phyloP scores from a whole-genome alignment of 140 eudicot genomes.

The Flaveria floridana region DNA sequence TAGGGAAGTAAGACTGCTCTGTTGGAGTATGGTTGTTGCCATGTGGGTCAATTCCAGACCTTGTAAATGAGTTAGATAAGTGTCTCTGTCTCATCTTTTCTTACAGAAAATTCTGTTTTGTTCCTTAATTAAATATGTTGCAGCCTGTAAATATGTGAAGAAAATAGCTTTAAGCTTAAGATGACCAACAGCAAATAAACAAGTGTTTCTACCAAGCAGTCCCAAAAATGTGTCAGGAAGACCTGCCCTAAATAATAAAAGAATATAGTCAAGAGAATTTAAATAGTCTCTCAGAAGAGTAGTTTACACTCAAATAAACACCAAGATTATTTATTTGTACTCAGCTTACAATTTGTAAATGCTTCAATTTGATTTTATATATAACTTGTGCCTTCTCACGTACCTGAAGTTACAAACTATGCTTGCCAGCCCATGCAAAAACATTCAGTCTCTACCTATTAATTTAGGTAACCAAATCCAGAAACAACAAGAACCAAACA shows the following conservation, averaged over 20 bases:
- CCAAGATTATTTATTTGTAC: background rate
- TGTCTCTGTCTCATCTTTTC: conserved; percentile 48
- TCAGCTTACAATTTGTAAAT: background rate
- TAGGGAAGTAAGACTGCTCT: conserved; percentile 41
- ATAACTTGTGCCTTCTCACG: conserved; percentile 6
- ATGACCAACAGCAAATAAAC: conserved; percentile 11
- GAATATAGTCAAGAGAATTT: conserved; percentile 9
- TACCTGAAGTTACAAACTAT: conserved; percentile 27
- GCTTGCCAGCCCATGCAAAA: conserved; percentile 22
- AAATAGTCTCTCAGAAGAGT: conserved; percentile 18
- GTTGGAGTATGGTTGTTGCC: conserved; percentile 36
- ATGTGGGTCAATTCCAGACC: conserved; percentile 39
- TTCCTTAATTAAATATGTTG: background rate
- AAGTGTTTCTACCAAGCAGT: conserved; percentile 20
- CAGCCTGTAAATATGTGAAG: conserved; percentile 37
- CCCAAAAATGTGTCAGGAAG: background rate
- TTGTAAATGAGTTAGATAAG: conserved; percentile 40
- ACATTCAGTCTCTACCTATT: conserved; percentile 26
- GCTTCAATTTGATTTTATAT: conserved; percentile 6
- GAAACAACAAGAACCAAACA: conserved; percentile 12
- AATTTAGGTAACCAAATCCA: conserved; percentile 12
- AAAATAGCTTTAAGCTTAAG: conserved; percentile 15
- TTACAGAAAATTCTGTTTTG: conserved; percentile 13
- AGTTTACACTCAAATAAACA: conserved; percentile 16
- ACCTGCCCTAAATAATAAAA: background rate